Conservation (phyloP, 1,284 basidiomycete species). For the Apiotrichum sp. region DNA sequence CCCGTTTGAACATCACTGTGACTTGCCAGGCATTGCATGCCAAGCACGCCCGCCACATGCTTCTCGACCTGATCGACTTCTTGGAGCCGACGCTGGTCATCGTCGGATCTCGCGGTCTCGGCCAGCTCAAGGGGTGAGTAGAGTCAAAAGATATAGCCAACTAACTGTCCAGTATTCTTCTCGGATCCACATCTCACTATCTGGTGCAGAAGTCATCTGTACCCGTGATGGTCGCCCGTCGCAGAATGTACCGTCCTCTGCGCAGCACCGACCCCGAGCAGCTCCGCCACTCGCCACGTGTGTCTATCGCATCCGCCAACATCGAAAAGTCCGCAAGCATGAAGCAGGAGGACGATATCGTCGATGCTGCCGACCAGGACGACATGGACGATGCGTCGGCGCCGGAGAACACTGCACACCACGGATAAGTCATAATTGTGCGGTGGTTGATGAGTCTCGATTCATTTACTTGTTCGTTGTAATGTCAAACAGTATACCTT, state of each 20-base stretch:
- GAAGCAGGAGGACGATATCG: constrained; percentile 46
- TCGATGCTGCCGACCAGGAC: constrained; percentile 41
- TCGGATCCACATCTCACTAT: constrained; percentile 96
- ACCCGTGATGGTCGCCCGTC: constrained; percentile 85
- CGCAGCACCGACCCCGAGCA: constrained; percentile 46
- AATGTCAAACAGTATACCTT: too few species aligned
- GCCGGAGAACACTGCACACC: too few species aligned
- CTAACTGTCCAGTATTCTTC: constrained; percentile 61
- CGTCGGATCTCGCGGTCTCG: constrained; percentile 85
- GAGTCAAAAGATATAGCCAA: not conserved
- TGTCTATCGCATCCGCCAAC: constrained; percentile 74
- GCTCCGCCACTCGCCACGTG: constrained; percentile 54
- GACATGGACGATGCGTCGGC: constrained; percentile 14
- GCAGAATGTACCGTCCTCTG: constrained; percentile 68
- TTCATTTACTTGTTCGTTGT: too few species aligned
- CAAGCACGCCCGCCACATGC: constrained; percentile 88
- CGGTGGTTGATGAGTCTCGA: too few species aligned
- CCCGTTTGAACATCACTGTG: constrained; percentile 75
- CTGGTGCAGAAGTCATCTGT: constrained; percentile 88
- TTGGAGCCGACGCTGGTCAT: constrained; percentile 88
- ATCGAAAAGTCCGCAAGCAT: constrained; percentile 58
- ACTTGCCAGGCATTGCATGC: constrained; percentile 93
- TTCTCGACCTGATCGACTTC: constrained; percentile 86
- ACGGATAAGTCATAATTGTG: too few species aligned
- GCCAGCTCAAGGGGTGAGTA: constrained; percentile 78